phyloP scores from a whole-genome alignment of 306 rosid species.

The Rosa lucieae region DNA sequence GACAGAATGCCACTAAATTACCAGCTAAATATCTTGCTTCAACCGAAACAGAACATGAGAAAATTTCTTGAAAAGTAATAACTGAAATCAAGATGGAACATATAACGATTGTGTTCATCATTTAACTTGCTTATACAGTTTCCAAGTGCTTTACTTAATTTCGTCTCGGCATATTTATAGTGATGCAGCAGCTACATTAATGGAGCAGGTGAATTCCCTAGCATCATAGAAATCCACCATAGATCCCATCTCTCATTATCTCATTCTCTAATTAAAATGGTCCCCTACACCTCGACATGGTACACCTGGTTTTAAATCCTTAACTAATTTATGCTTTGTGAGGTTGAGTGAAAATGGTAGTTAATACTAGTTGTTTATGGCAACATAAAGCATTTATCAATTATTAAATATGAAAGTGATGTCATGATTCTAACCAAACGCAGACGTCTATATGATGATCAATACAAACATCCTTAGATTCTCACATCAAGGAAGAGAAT shows the following conservation, averaged over 20 bases:
- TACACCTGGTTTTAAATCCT: neutral
- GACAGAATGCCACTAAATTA: neutral
- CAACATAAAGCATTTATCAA: neutral
- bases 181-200: neutral
- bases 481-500: neutral
- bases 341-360: neutral
- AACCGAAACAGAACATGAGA: neutral
- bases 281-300: neutral
- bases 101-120: neutral
- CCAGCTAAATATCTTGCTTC: constrained; percentile 15
- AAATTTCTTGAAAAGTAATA: neutral
- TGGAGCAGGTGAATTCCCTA: neutral
- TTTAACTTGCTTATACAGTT: neutral
- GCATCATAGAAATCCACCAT: constrained; percentile 5
- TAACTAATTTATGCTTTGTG: neutral
- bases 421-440: neutral
- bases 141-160: neutral
- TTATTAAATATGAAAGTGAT: neutral
- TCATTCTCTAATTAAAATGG: neutral
- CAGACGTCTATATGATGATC: neutral
- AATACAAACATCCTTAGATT: neutral
- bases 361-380: neutral
- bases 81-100: neutral
- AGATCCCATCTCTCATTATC: neutral
- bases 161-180: neutral